These are phyloP conservation scores for Secale cereale DNA, from an alignment of 176 grass and related monocot genomes.

Conservation along the genomic window DNA sequence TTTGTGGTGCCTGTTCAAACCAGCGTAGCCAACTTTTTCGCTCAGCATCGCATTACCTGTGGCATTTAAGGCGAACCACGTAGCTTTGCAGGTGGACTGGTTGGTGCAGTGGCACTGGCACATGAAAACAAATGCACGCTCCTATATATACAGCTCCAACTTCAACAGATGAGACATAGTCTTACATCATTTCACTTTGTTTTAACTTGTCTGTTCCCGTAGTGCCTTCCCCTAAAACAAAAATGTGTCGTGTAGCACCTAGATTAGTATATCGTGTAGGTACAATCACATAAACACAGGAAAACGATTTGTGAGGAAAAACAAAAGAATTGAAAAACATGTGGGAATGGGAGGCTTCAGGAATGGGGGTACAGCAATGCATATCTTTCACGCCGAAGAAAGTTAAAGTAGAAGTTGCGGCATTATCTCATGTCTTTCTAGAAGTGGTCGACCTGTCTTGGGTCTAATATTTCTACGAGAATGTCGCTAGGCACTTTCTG, in stretches of 20 bases:
- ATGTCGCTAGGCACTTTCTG: too few relatives aligned
- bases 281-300: neutral
- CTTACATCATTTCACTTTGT: neutral
- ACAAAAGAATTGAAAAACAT: neutral
- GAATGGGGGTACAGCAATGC: neutral
- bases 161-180: neutral
- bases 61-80: too few relatives aligned
- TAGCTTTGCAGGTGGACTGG: too few relatives aligned
- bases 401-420: too few relatives aligned
- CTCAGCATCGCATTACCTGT: too few relatives aligned
- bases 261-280: neutral
- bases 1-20: too few relatives aligned
- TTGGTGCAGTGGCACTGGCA: too few relatives aligned
- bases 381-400: too few relatives aligned
- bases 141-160: neutral
- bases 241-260: neutral
- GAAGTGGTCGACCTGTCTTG: neutral
- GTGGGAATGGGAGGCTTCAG: neutral
- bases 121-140: too few relatives aligned
- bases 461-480: neutral
- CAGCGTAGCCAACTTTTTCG: too few relatives aligned
- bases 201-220: neutral
- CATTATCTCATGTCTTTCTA: neutral
- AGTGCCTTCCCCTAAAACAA: too few relatives aligned
- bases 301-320: neutral